Evolutionary conservation across 1,139 yeast species (phyloP).

Genomic region (Saccharomyces pastorianus): DNA sequence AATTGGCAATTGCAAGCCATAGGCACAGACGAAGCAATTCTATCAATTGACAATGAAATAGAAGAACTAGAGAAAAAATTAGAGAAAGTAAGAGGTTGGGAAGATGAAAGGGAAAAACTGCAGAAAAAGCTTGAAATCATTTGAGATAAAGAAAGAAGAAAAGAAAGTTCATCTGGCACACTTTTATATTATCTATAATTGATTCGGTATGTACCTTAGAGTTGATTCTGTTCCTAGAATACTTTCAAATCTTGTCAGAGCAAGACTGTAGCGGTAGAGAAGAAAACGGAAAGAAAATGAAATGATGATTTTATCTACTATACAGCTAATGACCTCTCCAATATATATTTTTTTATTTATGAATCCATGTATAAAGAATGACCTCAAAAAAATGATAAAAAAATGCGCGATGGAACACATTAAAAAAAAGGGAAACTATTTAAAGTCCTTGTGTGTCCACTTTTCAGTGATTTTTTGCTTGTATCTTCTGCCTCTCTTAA

Average conservation of each 20-base stretch:
- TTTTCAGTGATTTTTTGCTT: conserved; percentile 75
- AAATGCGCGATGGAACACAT: too few species aligned
- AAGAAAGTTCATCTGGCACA: background rate
- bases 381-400: background rate
- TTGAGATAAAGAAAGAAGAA: background rate
- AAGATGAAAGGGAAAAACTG: conserved; percentile 38
- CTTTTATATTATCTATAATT: background rate
- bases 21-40: conserved; percentile 53
- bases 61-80: conserved; percentile 50
- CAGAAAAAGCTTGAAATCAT: conserved; percentile 19
- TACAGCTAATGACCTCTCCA: background rate
- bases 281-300: background rate
- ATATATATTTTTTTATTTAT: background rate
- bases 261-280: background rate
- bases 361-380: conserved; percentile 2
- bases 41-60: conserved; percentile 59
- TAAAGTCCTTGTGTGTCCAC: conserved; percentile 87
- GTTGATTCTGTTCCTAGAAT: background rate
- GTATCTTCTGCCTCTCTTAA: conserved; percentile 55
- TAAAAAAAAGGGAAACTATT: conserved; percentile 32
- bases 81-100: conserved; percentile 46
- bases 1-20: conserved; percentile 43
- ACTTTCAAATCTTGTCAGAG: too few species aligned
- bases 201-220: too few species aligned
- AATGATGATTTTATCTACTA: background rate